phyloP scores from a whole-genome alignment of 768 basidiomycete genomes.

The Candolleomyces eurysporus region DNA sequence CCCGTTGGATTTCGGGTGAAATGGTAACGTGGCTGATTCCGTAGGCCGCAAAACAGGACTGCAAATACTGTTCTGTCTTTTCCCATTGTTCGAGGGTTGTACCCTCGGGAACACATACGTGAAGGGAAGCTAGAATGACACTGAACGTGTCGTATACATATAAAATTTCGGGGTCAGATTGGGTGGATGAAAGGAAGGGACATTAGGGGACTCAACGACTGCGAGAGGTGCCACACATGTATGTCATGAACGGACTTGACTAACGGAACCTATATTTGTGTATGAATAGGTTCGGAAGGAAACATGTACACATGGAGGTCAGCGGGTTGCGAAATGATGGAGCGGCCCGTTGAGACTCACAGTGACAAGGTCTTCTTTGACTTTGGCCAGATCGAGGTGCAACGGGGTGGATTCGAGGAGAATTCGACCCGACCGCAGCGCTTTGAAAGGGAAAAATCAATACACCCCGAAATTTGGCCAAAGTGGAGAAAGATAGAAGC shows the following conservation, averaged over 20 bases:
- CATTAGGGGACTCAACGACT: slow-evolving; percentile 35
- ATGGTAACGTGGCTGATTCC: slow-evolving; percentile 57
- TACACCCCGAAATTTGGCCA: background rate
- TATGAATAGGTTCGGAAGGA: background rate
- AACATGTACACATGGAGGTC: background rate
- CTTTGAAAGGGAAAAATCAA: slow-evolving; percentile 21
- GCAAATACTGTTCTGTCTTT: slow-evolving; percentile 44
- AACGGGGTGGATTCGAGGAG: slow-evolving; percentile 51
- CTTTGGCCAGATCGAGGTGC: slow-evolving; percentile 47
- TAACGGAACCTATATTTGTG: slow-evolving; percentile 34
- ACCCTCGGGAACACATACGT: slow-evolving; percentile 48
- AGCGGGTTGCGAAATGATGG: background rate
- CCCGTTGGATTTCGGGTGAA: slow-evolving; percentile 45
- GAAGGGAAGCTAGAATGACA: slow-evolving; percentile 51
- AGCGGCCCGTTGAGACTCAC: slow-evolving; percentile 25
- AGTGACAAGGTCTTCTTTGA: slow-evolving; percentile 45
- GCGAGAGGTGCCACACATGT: slow-evolving; percentile 56
- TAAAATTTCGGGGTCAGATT: background rate
- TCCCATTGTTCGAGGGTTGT: slow-evolving; percentile 51
- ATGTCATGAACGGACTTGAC: slow-evolving; percentile 50
- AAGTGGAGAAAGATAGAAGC: background rate
- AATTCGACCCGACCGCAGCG: slow-evolving; percentile 46
- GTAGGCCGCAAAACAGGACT: slow-evolving; percentile 51
- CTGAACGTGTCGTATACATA: slow-evolving; percentile 19
- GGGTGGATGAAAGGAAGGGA: slow-evolving; percentile 1